These are phyloP conservation scores for Podospora tetraspora DNA, from an alignment of 495 filamentous ascomycete genomes.

Conservation along the genomic window DNA sequence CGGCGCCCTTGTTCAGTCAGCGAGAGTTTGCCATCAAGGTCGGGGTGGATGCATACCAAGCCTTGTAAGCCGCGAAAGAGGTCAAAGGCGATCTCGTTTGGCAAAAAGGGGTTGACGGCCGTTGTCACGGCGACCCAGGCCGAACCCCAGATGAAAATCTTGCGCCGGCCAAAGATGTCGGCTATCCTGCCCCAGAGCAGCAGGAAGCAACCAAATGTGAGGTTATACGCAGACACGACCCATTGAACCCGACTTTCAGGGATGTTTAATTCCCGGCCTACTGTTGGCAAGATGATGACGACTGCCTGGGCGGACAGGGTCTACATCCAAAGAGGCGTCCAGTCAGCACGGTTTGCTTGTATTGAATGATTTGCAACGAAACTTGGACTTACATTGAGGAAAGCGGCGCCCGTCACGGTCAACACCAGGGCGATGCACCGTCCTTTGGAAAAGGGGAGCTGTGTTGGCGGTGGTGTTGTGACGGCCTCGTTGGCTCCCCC, in stretches of 20 bases:
- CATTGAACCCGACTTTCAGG: slow-evolving; percentile 55
- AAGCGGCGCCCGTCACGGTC: slow-evolving; percentile 50
- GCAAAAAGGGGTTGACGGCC: slow-evolving; percentile 59
- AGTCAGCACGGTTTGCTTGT: slow-evolving; percentile 1
- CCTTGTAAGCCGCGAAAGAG: slow-evolving; percentile 67
- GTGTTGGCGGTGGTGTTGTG: slow-evolving; percentile 14
- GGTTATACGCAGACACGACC: slow-evolving; percentile 56
- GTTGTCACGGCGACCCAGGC: slow-evolving; percentile 58
- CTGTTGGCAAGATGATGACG: slow-evolving; percentile 58
- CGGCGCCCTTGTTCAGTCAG: slow-evolving; percentile 48
- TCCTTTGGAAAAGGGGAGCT: slow-evolving; percentile 41
- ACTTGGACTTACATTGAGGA: slow-evolving; percentile 45
- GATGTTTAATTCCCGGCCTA: slow-evolving; percentile 49
- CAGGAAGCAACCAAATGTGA: slow-evolving; percentile 66
- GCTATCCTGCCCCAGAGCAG: slow-evolving; percentile 68
- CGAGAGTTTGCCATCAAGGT: background rate
- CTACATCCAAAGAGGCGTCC: slow-evolving; percentile 26
- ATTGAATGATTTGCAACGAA: background rate
- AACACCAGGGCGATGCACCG: slow-evolving; percentile 44
- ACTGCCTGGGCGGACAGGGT: slow-evolving; percentile 54
- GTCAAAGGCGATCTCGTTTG: slow-evolving; percentile 63
- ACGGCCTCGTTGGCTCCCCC: background rate
- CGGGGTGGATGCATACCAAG: slow-evolving; percentile 45
- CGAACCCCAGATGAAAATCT: slow-evolving; percentile 62
- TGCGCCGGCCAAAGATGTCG: slow-evolving; percentile 68